Evolutionary conservation across 495 filamentous ascomycete species (phyloP), one percentile per base, ranked within the genome.

Genomic region (Daldinia childiae): DNA sequence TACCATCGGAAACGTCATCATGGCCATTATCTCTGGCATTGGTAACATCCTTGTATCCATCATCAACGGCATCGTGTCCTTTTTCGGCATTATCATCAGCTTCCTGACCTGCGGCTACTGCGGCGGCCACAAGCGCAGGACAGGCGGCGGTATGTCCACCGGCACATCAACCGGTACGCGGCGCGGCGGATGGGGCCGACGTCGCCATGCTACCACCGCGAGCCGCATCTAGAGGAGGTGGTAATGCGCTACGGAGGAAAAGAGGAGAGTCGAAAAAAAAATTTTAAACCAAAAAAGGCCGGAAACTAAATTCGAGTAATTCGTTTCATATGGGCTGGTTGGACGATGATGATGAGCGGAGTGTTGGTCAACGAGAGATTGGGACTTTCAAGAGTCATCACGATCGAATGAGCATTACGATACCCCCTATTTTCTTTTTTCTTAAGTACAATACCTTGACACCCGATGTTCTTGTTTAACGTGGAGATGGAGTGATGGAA

Each of bases 21-120:
- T 94, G 88, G 90, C 89, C 75, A 87, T 99, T 78, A 87, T 96
- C 58, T 89, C 93, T 74, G 91, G 88, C 76, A 90, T 96, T 79
- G 93, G 90, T 58, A 84, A 86, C 73, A 86, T 92, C 82, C 85
- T 92, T 64, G 87, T 86, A 68, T 88, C 89, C 69, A 93, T 98
- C 84, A 90, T 98, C 85, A 88, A 87, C 79, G 94, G 88, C 76
- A 87, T 96, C 75, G 76, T 93, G 73, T 79, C 87, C 67, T 82
- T 97, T 82, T 86, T 97, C 84, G 90, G 90, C 81, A 91, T 92
- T 82, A 85, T 97, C 81, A 90, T 98, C 83, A 88, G 87, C 66
- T 97, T 90, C 84, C 80, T 98, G 61, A 97, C 94, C 48, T 98
- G 94, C 84, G 88, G 92, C 55, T 76, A 73, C 64, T 82, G 80